These are phyloP conservation scores for Hansenula sp. DNA, from an alignment of 1,139 yeast genomes.

Conservation along the genomic window DNA sequence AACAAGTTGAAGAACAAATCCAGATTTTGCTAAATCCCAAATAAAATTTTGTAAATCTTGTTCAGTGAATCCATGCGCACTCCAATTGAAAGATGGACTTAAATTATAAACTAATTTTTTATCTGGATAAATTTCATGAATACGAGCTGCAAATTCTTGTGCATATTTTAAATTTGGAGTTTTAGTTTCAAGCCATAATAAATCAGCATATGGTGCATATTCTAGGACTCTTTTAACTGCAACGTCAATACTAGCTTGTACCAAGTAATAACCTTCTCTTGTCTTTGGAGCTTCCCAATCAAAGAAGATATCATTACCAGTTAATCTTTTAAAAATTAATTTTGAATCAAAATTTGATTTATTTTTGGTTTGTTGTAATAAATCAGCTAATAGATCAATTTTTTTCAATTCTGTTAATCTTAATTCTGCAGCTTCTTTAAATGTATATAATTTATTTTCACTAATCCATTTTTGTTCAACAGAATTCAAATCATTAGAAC, in stretches of 20 bases:
- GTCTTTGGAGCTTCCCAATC: constrained; percentile 60
- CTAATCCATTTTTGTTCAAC: constrained; percentile 43
- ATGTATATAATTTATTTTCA: constrained; percentile 39
- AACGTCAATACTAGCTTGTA: constrained; percentile 44
- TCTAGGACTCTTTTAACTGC: constrained; percentile 49
- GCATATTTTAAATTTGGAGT: constrained; percentile 51
- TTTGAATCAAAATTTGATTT: constrained; percentile 30
- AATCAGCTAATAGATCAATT: constrained; percentile 28
- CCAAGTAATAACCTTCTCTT: constrained; percentile 50
- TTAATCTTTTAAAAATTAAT: constrained; percentile 26
- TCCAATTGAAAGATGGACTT: constrained; percentile 58
- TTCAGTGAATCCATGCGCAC: constrained; percentile 46
- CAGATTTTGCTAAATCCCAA: constrained; percentile 50
- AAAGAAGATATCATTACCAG: constrained; percentile 33
- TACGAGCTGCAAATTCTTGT: constrained; percentile 39
- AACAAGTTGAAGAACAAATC: constrained; percentile 49
- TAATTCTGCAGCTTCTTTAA: constrained; percentile 41
- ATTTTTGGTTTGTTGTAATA: constrained; percentile 24
- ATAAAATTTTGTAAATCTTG: constrained; percentile 43
- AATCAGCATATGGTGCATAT: constrained; percentile 53
- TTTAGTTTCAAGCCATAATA: constrained; percentile 57
- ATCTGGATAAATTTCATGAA: constrained; percentile 44
- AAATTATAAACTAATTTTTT: constrained; percentile 55
- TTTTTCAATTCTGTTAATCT: constrained; percentile 26
- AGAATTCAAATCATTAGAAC: constrained; percentile 29